phyloP scores from a whole-genome alignment of 345 rosid genomes.

The Ceriops zippeliana region DNA sequence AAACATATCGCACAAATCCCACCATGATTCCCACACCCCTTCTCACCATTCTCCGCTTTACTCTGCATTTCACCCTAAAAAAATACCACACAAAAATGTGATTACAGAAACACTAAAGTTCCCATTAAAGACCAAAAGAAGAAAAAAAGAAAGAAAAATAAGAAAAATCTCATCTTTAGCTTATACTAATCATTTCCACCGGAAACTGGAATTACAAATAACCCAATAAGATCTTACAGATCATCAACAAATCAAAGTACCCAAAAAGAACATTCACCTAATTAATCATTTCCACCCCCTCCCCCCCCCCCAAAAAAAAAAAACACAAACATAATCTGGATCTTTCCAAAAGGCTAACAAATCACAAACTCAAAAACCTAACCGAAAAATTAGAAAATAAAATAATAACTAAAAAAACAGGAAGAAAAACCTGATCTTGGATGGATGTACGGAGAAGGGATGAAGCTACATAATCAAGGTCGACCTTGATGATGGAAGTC shows the following conservation, averaged over 20 bases:
- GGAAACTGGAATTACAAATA: too few relatives aligned
- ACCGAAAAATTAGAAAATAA: not conserved
- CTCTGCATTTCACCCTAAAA: slow-evolving; percentile 45
- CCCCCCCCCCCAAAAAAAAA: too few relatives aligned
- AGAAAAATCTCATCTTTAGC: too few relatives aligned
- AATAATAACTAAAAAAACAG: not conserved
- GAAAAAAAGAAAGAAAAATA: not conserved
- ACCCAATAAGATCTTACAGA: too few relatives aligned
- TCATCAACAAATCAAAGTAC: too few relatives aligned
- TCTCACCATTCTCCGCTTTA: slow-evolving; percentile 23
- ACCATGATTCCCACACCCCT: slow-evolving; percentile 54
- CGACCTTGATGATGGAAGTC: slow-evolving; percentile 24
- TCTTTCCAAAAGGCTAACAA: too few relatives aligned
- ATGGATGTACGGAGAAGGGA: slow-evolving; percentile 16
- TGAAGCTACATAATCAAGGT: slow-evolving; percentile 14
- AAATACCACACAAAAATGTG: slow-evolving; percentile 1
- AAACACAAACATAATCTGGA: too few relatives aligned
- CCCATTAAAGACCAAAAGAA: too few relatives aligned
- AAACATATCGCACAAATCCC: slow-evolving; percentile 86
- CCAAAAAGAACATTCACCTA: too few relatives aligned
- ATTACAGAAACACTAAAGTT: not conserved
- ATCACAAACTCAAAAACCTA: too few relatives aligned
- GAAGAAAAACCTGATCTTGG: slow-evolving; percentile 30
- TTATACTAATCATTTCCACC: too few relatives aligned
- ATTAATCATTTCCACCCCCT: too few relatives aligned